Percentiles rank a stretch among this genome's conserved stretches.
These are phyloP conservation scores for Thielaviopsis punctulata DNA, from an alignment of 2,329 filamentous ascomycete species.

Conservation along the genomic window DNA sequence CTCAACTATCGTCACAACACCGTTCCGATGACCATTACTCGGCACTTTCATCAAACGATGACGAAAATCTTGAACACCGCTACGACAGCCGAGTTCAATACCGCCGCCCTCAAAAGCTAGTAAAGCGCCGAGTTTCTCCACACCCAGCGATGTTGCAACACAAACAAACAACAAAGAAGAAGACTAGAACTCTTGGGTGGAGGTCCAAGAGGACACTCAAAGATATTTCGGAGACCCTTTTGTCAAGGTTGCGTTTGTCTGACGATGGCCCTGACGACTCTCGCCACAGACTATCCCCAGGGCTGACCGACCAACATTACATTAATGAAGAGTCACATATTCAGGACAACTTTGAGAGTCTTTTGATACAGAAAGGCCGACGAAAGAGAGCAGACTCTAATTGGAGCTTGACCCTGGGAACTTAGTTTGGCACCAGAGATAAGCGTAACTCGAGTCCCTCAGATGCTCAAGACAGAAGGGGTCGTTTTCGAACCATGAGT, in stretches of 20 bases:
- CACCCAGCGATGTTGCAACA: not conserved
- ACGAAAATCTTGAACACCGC: not conserved
- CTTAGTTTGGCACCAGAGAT: conserved; percentile 6
- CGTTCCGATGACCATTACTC: not conserved
- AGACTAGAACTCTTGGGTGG: not conserved
- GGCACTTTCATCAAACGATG: conserved; percentile 1
- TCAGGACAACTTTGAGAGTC: not conserved
- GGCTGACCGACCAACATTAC: not conserved
- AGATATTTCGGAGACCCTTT: not conserved
- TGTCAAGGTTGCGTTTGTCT: conserved; percentile 1
- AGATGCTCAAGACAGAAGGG: not conserved
- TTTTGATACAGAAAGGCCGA: not conserved
- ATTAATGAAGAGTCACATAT: not conserved
- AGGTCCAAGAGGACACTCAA: not conserved
- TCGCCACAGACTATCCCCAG: not conserved
- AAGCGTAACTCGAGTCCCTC: not conserved
- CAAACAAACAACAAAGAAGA: not conserved
- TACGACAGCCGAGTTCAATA: not conserved
- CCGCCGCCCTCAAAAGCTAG: not conserved
- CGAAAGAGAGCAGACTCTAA: conserved; percentile 4
- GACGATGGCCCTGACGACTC: not conserved
- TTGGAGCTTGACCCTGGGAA: conserved; percentile 6
- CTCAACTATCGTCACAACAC: not conserved
- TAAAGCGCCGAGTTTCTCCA: not conserved
- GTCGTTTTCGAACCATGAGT: not conserved